These are phyloP conservation scores for Lipomyces anomalus DNA, from an alignment of 805 yeast species.

Conservation along the genomic window DNA sequence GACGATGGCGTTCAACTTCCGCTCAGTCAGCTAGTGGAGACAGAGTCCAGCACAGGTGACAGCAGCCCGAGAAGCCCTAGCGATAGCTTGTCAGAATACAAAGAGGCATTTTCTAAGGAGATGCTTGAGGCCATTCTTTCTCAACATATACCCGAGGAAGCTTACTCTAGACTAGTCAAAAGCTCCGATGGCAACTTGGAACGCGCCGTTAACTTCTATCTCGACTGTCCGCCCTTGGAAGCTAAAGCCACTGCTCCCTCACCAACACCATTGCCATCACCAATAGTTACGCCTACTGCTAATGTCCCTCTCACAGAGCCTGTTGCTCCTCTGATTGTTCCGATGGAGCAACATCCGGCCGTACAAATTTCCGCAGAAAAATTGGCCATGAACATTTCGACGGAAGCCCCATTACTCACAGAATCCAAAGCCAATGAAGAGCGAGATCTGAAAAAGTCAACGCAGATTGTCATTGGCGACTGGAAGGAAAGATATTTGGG, in stretches of 20 bases:
- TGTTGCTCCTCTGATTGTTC: background rate
- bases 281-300: background rate
- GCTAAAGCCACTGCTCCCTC: background rate
- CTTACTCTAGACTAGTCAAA: background rate
- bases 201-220: background rate
- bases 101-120: background rate
- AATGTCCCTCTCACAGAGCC: background rate
- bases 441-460: background rate
- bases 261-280: background rate
- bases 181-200: conserved; percentile 1
- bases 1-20: background rate
- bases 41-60: too few species aligned
- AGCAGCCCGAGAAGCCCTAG: too few species aligned
- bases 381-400: background rate
- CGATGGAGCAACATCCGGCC: background rate
- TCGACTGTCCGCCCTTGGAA: background rate
- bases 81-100: background rate
- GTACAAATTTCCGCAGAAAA: too few species aligned
- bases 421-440: background rate
- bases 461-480: background rate
- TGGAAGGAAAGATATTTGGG: conserved; percentile 32
- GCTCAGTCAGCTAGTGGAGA: too few species aligned
- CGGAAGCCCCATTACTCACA: background rate
- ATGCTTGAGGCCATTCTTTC: background rate
- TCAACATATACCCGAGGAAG: background rate